Conservation (phyloP, 805 yeast genomes). For the Kazachstania africana region DNA sequence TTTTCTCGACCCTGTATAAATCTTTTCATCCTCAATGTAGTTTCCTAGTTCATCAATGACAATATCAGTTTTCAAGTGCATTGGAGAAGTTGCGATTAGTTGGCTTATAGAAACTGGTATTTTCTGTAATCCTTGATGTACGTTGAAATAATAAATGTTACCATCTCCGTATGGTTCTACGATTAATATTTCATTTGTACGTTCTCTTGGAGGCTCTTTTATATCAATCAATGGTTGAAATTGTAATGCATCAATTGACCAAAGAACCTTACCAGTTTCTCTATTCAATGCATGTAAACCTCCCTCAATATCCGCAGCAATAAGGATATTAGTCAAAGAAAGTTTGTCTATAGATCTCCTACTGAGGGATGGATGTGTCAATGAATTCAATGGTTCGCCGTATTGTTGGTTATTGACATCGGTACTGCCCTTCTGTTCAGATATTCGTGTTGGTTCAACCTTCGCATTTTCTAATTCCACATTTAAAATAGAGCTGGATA, state of each 20-base stretch:
- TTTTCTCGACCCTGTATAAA: constrained; percentile 75
- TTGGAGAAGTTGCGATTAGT: constrained; percentile 74
- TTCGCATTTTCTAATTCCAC: too few relatives aligned
- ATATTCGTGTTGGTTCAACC: too few relatives aligned
- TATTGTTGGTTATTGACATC: too few relatives aligned
- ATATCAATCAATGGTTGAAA: constrained; percentile 17
- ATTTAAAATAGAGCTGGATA: too few relatives aligned
- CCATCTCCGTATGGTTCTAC: constrained; percentile 90
- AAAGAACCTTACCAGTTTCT: constrained; percentile 57
- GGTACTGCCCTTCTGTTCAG: too few relatives aligned
- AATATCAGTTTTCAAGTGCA: constrained; percentile 40
- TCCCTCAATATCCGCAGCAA: constrained; percentile 80
- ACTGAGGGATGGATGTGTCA: constrained; percentile 2
- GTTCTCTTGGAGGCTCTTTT: constrained; percentile 8
- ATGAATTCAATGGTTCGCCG: neutral
- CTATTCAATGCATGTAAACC: constrained; percentile 72
- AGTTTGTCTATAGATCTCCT: constrained; percentile 10
- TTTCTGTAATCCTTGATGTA: constrained; percentile 60
- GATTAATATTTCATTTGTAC: constrained; percentile 48
- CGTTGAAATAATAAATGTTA: constrained; percentile 65
- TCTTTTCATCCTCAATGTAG: constrained; percentile 47
- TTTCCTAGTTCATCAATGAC: constrained; percentile 34
- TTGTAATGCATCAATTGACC: constrained; percentile 55
- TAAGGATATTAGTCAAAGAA: constrained; percentile 40
- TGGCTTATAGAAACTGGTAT: constrained; percentile 73